A percentile compares a stretch with the other conserved stretches of the same genome.
These are phyloP conservation scores for Nakataea oryzae DNA, from an alignment of 2,329 filamentous ascomycete species.

Conservation along the genomic window DNA sequence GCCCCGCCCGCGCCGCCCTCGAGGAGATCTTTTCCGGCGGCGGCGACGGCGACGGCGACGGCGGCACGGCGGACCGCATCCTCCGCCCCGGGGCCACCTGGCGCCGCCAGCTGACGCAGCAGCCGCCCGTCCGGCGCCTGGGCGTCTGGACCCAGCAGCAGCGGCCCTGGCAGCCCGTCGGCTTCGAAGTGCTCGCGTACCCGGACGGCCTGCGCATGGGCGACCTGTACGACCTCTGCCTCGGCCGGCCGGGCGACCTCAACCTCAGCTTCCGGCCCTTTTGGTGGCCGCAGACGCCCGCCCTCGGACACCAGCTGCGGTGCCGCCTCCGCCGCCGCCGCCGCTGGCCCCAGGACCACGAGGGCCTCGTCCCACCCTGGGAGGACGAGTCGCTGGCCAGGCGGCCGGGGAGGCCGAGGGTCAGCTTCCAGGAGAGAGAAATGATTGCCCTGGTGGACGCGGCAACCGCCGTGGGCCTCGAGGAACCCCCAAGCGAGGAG, in stretches of 20 bases:
- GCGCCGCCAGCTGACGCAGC: constrained; percentile 6
- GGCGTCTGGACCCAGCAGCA: constrained; percentile 4
- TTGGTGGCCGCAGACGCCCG: background rate
- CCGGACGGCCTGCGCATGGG: background rate
- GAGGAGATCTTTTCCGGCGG: too few species aligned
- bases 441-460: too few species aligned
- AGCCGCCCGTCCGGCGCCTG: constrained; percentile 4
- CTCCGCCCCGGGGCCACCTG: constrained; percentile 3
- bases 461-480: too few species aligned
- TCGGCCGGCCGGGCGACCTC: background rate
- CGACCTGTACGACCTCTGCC: background rate
- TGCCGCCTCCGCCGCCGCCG: too few species aligned
- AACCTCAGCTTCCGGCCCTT: background rate
- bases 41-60: too few species aligned
- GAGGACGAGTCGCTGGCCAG: too few species aligned
- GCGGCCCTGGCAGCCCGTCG: background rate
- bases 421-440: too few species aligned
- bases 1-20: too few species aligned
- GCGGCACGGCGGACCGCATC: background rate
- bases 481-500: too few species aligned
- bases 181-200: background rate
- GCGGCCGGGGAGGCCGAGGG: too few species aligned
- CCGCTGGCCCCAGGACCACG: background rate
- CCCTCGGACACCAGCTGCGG: background rate
- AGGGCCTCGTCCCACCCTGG: too few species aligned